Conservation (phyloP, 164 flowering plant species). For the Vitis vinifera region DNA sequence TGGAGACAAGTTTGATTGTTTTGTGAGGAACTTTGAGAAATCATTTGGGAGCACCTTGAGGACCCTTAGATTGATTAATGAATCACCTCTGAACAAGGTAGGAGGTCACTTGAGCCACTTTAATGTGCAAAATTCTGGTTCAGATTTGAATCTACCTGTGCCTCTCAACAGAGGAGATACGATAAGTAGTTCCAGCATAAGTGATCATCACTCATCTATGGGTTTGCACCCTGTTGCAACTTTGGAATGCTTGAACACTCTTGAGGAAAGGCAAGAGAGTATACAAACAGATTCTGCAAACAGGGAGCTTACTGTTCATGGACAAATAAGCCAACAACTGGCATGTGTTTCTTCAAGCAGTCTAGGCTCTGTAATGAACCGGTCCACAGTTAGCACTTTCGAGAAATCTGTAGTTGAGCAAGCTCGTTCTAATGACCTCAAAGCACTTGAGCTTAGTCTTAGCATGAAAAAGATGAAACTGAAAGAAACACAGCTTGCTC, state of each 20-base stretch:
- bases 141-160: neutral
- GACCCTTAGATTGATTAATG: slow-evolving; percentile 62
- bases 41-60: slow-evolving; percentile 82
- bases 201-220: slow-evolving; percentile 14
- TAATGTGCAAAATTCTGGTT: slow-evolving; percentile 1
- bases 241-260: neutral
- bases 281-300: slow-evolving; percentile 13
- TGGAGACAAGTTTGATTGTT: slow-evolving; percentile 69
- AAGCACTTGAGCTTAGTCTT: slow-evolving; percentile 66
- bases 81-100: slow-evolving; percentile 23
- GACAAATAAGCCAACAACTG: slow-evolving; percentile 33
- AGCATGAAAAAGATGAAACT: slow-evolving; percentile 56
- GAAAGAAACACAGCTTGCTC: slow-evolving; percentile 61
- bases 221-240: neutral
- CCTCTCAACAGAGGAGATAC: neutral
- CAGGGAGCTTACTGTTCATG: slow-evolving; percentile 36
- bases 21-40: slow-evolving; percentile 67
- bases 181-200: neutral
- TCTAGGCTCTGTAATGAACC: slow-evolving; percentile 19
- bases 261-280: slow-evolving; percentile 29
- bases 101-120: neutral
- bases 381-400: slow-evolving; percentile 41
- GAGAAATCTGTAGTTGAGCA: slow-evolving; percentile 81
- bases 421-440: slow-evolving; percentile 81
- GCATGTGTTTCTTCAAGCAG: slow-evolving; percentile 28